phyloP scores from a whole-genome alignment of 805 yeast genomes.

The Lachancea thermotolerans region DNA sequence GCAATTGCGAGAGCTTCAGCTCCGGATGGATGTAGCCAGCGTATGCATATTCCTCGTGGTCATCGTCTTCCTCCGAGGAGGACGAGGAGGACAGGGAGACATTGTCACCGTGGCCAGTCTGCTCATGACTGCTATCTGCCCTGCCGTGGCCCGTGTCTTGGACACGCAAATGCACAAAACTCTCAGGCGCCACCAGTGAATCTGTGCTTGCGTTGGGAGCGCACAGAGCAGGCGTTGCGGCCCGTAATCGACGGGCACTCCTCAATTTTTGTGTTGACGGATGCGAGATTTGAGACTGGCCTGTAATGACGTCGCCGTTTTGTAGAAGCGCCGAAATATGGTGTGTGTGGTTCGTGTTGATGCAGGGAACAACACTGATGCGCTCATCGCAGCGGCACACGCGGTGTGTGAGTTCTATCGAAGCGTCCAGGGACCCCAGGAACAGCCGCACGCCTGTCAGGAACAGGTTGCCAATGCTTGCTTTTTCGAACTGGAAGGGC shows the following conservation, averaged over 20 bases:
- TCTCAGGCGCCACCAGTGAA: constrained; percentile 11
- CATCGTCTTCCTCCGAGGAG: constrained; percentile 29
- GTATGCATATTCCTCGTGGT: constrained; percentile 57
- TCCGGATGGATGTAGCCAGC: constrained; percentile 55
- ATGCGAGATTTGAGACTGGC: constrained; percentile 91
- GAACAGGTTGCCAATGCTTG: constrained; percentile 80
- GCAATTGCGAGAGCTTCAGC: constrained; percentile 63
- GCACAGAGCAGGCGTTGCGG: constrained; percentile 15
- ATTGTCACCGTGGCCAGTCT: background rate
- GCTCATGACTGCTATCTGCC: constrained; percentile 26
- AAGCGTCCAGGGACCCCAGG: constrained; percentile 77
- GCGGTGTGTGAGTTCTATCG: constrained; percentile 67
- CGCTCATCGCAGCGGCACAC: constrained; percentile 41
- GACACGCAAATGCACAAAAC: constrained; percentile 12
- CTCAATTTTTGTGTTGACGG: constrained; percentile 38
- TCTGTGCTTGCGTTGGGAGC: constrained; percentile 19
- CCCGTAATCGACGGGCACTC: background rate
- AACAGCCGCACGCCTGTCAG: constrained; percentile 76
- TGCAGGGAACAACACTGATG: constrained; percentile 64
- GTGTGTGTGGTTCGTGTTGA: constrained; percentile 77
- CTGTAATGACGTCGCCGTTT: constrained; percentile 71
- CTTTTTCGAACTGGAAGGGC: constrained; percentile 61
- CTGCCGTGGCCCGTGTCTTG: constrained; percentile 14
- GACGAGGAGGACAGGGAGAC: too few species aligned
- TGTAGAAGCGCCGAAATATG: constrained; percentile 72